phyloP scores from a whole-genome alignment of 2,329 filamentous ascomycete genomes.

The Macroventuria anomochaeta region DNA sequence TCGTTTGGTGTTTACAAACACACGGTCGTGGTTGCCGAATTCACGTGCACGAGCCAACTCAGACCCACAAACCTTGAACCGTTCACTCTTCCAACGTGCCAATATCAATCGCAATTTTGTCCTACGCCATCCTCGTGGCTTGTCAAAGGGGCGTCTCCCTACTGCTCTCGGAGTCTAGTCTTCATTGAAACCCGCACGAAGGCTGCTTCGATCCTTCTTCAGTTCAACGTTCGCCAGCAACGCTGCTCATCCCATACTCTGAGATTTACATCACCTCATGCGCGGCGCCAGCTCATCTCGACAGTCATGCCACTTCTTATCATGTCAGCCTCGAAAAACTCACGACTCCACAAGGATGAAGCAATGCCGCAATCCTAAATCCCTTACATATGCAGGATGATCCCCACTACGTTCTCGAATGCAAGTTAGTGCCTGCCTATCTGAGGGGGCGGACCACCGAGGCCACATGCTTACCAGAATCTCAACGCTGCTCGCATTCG shows the following conservation, averaged over 20 bases:
- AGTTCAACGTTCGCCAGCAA: neutral
- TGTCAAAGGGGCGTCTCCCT: neutral
- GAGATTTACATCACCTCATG: neutral
- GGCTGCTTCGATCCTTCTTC: neutral
- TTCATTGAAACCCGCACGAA: neutral
- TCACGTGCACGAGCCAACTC: slow-evolving; percentile 4
- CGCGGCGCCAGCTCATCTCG: neutral
- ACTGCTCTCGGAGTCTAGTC: too few relatives aligned
- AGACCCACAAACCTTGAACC: neutral
- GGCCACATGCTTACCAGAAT: neutral
- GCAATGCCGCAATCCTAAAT: neutral
- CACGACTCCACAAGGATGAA: neutral
- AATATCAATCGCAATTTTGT: neutral
- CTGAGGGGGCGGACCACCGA: neutral
- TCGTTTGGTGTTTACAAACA: slow-evolving; percentile 19
- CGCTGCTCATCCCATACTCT: neutral
- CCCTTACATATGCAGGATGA: neutral
- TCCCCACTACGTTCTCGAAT: neutral
- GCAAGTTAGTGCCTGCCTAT: neutral
- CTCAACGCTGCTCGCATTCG: slow-evolving; percentile 2
- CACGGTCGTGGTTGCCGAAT: slow-evolving; percentile 10
- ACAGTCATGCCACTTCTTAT: neutral
- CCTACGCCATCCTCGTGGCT: neutral
- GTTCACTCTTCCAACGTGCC: neutral
- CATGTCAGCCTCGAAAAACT: neutral